Evolutionary conservation across 805 yeast species (phyloP).

Genomic region (Metschnikowia santaceciliae): DNA sequence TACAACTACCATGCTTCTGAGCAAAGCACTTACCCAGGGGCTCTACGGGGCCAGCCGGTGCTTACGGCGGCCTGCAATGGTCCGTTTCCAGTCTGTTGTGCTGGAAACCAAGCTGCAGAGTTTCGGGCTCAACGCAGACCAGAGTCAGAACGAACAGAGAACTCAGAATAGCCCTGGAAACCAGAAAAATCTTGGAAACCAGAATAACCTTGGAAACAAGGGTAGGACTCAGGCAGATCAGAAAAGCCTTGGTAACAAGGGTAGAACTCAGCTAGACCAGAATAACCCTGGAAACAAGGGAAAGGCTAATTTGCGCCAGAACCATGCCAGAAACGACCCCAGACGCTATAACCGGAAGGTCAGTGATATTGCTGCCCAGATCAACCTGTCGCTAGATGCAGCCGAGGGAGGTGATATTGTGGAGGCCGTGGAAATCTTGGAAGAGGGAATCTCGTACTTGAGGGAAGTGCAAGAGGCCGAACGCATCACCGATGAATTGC

Average conservation of each 20-base stretch:
- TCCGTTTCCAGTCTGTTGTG: slow-evolving; percentile 9
- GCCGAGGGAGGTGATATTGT: slow-evolving; percentile 15
- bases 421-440: slow-evolving; percentile 35
- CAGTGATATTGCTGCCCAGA: slow-evolving; percentile 32
- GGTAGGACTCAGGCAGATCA: neutral
- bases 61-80: slow-evolving; percentile 7
- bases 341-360: slow-evolving; percentile 22
- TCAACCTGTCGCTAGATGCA: slow-evolving; percentile 22
- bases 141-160: neutral
- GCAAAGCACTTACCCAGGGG: slow-evolving; percentile 11
- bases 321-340: too few relatives aligned
- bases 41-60: slow-evolving; percentile 6
- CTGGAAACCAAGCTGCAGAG: neutral
- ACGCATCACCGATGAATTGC: slow-evolving; percentile 23
- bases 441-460: slow-evolving; percentile 38
- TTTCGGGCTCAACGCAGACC: neutral
- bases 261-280: neutral
- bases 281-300: too few relatives aligned
- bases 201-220: neutral
- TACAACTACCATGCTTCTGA: slow-evolving; percentile 11
- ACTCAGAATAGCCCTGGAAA: too few relatives aligned
- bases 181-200: too few relatives aligned
- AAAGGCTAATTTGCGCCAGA: too few relatives aligned
- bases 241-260: too few relatives aligned
- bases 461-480: slow-evolving; percentile 35